phyloP scores from a whole-genome alignment of 2,329 filamentous ascomycete species.

The Alternaria arborescens region DNA sequence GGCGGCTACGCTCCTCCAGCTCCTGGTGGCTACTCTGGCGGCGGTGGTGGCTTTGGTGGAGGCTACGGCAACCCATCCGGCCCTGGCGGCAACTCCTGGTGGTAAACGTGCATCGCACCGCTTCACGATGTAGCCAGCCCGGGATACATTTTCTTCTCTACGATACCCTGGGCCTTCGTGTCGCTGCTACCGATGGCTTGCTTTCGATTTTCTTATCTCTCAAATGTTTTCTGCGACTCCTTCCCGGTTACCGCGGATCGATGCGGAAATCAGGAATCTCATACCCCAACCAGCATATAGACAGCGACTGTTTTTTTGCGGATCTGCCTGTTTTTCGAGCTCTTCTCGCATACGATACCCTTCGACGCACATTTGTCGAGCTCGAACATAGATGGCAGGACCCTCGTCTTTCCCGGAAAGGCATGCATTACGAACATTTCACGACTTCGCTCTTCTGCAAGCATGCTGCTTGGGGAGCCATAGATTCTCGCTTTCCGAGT shows the following conservation, averaged over 20 bases:
- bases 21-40: slow-evolving; percentile 55
- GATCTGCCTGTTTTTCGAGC: slow-evolving; percentile 53
- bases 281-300: slow-evolving; percentile 62
- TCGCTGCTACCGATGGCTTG: slow-evolving; percentile 23
- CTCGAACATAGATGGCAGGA: slow-evolving; percentile 50
- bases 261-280: slow-evolving; percentile 54
- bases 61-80: slow-evolving; percentile 75
- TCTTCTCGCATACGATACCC: slow-evolving; percentile 51
- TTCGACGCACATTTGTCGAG: slow-evolving; percentile 47
- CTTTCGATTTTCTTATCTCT: slow-evolving; percentile 40
- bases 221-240: slow-evolving; percentile 44
- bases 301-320: slow-evolving; percentile 59
- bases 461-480: slow-evolving; percentile 53
- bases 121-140: slow-evolving; percentile 41
- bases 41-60: slow-evolving; percentile 54
- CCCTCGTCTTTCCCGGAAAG: slow-evolving; percentile 42
- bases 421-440: slow-evolving; percentile 52
- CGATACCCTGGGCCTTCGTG: slow-evolving; percentile 37
- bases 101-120: slow-evolving; percentile 54
- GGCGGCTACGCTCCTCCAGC: slow-evolving; percentile 57
- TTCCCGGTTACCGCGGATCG: slow-evolving; percentile 46
- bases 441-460: slow-evolving; percentile 49
- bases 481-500: slow-evolving; percentile 53
- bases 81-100: slow-evolving; percentile 73
- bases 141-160: slow-evolving; percentile 32